Percentiles rank a stretch among this genome's conserved stretches.
Conservation (phyloP, 2,329 filamentous ascomycete species). For the Graphiopsis chlorocephala region DNA sequence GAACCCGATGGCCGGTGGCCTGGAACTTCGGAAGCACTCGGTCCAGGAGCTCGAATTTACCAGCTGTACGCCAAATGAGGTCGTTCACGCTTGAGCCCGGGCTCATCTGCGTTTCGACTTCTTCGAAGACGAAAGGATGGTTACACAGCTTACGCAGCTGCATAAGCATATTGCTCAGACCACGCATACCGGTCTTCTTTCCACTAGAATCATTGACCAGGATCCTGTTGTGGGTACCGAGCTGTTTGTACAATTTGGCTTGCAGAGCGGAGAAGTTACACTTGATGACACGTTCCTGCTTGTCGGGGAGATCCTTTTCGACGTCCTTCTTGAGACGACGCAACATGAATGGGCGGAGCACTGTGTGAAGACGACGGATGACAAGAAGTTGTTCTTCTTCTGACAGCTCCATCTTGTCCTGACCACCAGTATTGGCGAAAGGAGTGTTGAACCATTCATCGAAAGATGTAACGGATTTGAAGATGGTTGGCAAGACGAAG, state of each 20-base stretch:
- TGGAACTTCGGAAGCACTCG: slow-evolving; percentile 91
- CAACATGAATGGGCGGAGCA: slow-evolving; percentile 91
- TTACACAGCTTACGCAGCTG: slow-evolving; percentile 98
- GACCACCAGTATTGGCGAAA: slow-evolving; percentile 94
- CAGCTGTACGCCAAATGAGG: slow-evolving; percentile 87
- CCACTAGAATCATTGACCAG: slow-evolving; percentile 91
- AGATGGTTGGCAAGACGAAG: slow-evolving; percentile 96
- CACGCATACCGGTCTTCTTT: slow-evolving; percentile 92
- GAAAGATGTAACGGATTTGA: slow-evolving; percentile 98
- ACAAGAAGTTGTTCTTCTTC: slow-evolving; percentile 99
- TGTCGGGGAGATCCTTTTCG: slow-evolving; percentile 97
- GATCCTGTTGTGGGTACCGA: slow-evolving; percentile 92
- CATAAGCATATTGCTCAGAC: slow-evolving; percentile 99
- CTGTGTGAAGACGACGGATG: slow-evolving; percentile 97
- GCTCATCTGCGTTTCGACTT: slow-evolving; percentile 98
- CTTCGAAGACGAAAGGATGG: slow-evolving; percentile 97
- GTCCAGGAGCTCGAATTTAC: slow-evolving; percentile 95
- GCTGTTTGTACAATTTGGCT: slow-evolving; percentile 92
- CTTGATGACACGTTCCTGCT: slow-evolving; percentile 98
- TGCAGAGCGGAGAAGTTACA: slow-evolving; percentile 96
- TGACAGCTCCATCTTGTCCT: slow-evolving; percentile 97
- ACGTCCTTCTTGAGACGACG: slow-evolving; percentile 99
- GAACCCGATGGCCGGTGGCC: slow-evolving; percentile 83
- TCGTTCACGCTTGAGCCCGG: slow-evolving; percentile 86
- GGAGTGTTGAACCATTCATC: slow-evolving; percentile 99